Conservation (phyloP, 495 filamentous ascomycete species). For the Xylaria telfairii region DNA sequence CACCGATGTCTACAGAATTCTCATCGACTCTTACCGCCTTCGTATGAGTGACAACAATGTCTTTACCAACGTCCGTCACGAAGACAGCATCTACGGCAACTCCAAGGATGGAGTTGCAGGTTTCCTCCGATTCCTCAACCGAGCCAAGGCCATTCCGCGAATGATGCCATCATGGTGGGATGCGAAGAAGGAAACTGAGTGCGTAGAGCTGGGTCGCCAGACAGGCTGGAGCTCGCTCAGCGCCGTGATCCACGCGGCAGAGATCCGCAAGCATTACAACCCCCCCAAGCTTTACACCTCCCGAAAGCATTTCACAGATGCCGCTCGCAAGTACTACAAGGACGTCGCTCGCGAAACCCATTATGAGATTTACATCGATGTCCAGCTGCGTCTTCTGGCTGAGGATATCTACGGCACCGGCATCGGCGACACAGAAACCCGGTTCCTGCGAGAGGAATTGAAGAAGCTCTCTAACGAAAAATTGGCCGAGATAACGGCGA, state of each 20-base stretch:
- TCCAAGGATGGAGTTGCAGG: slow-evolving; percentile 26
- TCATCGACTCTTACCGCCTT: slow-evolving; percentile 56
- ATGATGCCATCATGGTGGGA: slow-evolving; percentile 55
- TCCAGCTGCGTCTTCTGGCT: slow-evolving; percentile 47
- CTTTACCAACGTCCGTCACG: slow-evolving; percentile 24
- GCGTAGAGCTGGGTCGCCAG: slow-evolving; percentile 34
- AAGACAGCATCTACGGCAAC: slow-evolving; percentile 36
- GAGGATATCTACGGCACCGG: slow-evolving; percentile 27
- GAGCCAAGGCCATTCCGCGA: slow-evolving; percentile 19
- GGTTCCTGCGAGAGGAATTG: neutral
- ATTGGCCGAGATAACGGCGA: neutral
- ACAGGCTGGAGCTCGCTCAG: slow-evolving; percentile 31
- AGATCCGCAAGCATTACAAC: neutral
- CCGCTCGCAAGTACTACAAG: slow-evolving; percentile 17
- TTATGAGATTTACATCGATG: slow-evolving; percentile 42
- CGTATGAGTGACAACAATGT: slow-evolving; percentile 46
- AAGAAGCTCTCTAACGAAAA: neutral
- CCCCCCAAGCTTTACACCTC: neutral
- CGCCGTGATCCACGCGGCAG: slow-evolving; percentile 25
- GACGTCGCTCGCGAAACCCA: slow-evolving; percentile 44
- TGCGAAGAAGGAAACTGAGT: slow-evolving; percentile 35
- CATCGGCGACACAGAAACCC: neutral
- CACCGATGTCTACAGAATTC: slow-evolving; percentile 48
- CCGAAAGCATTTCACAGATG: neutral
- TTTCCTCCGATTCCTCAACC: slow-evolving; percentile 30